Percentiles rank a stretch among this genome's conserved stretches.
phyloP scores from a whole-genome alignment of 2,329 filamentous ascomycete species.

The Colletotrichum tanaceti region DNA sequence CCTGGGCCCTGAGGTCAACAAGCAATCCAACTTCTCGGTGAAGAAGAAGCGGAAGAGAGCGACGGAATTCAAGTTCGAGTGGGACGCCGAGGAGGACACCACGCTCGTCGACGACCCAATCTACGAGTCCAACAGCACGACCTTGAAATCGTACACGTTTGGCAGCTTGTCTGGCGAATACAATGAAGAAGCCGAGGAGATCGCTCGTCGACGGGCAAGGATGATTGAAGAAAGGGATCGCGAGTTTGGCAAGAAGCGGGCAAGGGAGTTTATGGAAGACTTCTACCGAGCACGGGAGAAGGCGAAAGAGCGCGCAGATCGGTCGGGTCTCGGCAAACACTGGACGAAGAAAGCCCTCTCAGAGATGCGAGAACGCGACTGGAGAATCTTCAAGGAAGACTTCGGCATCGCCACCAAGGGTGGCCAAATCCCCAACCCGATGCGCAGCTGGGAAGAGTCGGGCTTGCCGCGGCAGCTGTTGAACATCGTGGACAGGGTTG shows the following conservation, averaged over 20 bases:
- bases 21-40: constrained; percentile 86
- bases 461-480: constrained; percentile 80
- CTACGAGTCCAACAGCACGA: constrained; percentile 59
- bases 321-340: constrained; percentile 86
- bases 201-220: constrained; percentile 69
- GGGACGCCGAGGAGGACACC: constrained; percentile 95
- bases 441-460: constrained; percentile 94
- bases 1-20: constrained; percentile 89
- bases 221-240: constrained; percentile 80
- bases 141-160: constrained; percentile 50
- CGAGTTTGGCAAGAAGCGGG: constrained; percentile 80
- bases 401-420: constrained; percentile 97
- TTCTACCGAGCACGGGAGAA: constrained; percentile 71
- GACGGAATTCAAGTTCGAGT: constrained; percentile 97
- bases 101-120: constrained; percentile 82
- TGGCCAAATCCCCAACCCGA: constrained; percentile 90
- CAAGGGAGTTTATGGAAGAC: constrained; percentile 85
- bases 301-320: constrained; percentile 76
- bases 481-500: constrained; percentile 83
- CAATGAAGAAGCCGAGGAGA: constrained; percentile 66
- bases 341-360: constrained; percentile 94
- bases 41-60: constrained; percentile 96
- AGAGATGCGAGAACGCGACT: constrained; percentile 97
- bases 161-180: constrained; percentile 63
- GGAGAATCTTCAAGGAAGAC: constrained; percentile 99